Base-by-base conservation (phyloP, 1,284 basidiomycete genomes). In the Xanthoconium separans region DNA sequence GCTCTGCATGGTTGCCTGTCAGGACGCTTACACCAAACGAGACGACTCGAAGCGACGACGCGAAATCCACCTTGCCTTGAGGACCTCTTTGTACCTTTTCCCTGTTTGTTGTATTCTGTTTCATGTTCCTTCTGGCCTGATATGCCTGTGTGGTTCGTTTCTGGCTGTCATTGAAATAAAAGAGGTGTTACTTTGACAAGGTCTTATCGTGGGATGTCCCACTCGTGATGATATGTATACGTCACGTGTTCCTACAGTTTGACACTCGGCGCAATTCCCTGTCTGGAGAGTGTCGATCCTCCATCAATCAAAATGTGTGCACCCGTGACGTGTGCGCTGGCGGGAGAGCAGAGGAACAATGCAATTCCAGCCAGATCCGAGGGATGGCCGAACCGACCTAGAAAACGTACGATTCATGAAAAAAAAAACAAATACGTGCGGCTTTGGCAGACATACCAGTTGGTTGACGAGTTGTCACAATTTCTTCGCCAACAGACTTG, bases 331-430 rank as follows among this genome's bases (percentile, higher is more conserved):
- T 91, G 89, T 2, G 87, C 79, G 6, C 83, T 81, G 0, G 87
- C 89, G 0, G 84, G 81, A 24, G 86, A 88, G 7, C 82, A 77
- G 18, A 93, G 77, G 77, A 91, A 91, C 30, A 93, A 72, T 6
- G 81, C 80, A 6, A 90, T 70, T 7, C 91, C 92, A 20, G 87
- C 91, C 61, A 91, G 82, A 62, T 94, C 92, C 51, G 82, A 75
- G 3, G 89, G 78, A 11, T 73, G 69, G 7, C 91, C 91, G 47
- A 82, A 73, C 6, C 91, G 85, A 24, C 87, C 88, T 85, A 56
- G 22, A 52, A 12, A 33, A 52, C n/a, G 27, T 8, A 37, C 50
- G 44, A 42, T n/a, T 37, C 29, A 30, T 24, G 10, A 13, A 22
- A 42, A 8, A 40, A 20, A 22, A 27, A 27, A 27, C 27, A 27